Percentiles rank a stretch among this genome's conserved stretches.
Evolutionary conservation across 2,329 filamentous ascomycete species (phyloP).

Genomic region (Emericellopsis atlantica): DNA sequence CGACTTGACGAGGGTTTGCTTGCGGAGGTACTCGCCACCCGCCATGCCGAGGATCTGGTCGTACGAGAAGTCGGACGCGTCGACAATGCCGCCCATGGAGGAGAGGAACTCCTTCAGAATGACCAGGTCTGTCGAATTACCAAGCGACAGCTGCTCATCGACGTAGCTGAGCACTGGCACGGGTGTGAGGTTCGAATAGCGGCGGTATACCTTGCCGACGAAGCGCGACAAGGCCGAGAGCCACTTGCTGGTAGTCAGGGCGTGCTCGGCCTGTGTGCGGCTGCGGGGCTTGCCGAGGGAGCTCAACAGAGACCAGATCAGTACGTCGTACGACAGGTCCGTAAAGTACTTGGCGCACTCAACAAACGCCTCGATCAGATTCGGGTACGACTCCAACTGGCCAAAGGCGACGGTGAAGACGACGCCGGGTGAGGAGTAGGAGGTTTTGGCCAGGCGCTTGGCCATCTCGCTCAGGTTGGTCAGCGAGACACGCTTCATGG

Average conservation of each 20-base stretch:
- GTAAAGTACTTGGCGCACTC: conserved; percentile 94
- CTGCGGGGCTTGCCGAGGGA: conserved; percentile 51
- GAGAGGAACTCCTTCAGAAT: conserved; percentile 83
- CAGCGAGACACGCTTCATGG: conserved; percentile 79
- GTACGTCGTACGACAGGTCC: conserved; percentile 79
- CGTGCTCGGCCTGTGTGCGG: conserved; percentile 48
- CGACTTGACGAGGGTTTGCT: conserved; percentile 67
- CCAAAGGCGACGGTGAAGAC: conserved; percentile 82
- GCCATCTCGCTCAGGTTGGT: conserved; percentile 82
- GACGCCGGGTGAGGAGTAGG: conserved; percentile 77
- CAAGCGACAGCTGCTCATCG: conserved; percentile 65
- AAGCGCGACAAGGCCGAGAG: conserved; percentile 83
- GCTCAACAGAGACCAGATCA: conserved; percentile 85
- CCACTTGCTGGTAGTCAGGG: conserved; percentile 78
- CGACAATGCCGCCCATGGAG: conserved; percentile 87
- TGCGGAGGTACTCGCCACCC: conserved; percentile 67
- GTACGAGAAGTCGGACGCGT: conserved; percentile 80
- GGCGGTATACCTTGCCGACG: conserved; percentile 77
- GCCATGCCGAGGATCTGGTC: conserved; percentile 78
- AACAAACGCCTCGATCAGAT: conserved; percentile 87
- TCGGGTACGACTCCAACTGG: conserved; percentile 89
- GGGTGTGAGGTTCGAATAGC: conserved; percentile 73
- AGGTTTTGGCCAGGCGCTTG: conserved; percentile 80
- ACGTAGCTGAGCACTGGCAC: conserved; percentile 84
- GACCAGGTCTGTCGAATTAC: conserved; percentile 83